Base-by-base conservation (phyloP, 2,329 filamentous ascomycete species). In the Pyrenophora graminea region DNA sequence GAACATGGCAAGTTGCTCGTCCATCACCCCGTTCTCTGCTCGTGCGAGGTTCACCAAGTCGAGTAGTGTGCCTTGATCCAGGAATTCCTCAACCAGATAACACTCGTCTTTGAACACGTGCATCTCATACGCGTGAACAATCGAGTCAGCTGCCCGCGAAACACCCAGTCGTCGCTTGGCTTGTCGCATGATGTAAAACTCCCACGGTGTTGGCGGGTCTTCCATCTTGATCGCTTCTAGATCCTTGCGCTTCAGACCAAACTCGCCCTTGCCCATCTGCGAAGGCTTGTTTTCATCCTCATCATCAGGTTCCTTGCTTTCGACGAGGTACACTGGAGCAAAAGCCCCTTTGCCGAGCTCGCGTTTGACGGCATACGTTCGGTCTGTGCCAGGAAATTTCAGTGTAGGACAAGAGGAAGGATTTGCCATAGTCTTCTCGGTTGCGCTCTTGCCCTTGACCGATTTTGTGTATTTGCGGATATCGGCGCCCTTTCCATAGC, bases 181-280 rank as follows among this genome's bases (percentile, higher is more conserved):
- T 48, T 91, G 84, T 1, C 90, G 87, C 78, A 97, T 91, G 74
- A 99, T 95, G 75, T 96, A 89, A 69, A 97, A 99, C 69, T 99
- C 94, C 94, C 94, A 99, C 0, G 89, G 82, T 4, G 86, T 88
- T 0, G 93, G 90, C 0, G 92, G 91, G 27, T 88, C 84, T 75
- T 99, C 94, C 85, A 96, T 92, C 75, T 99, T 99, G 62, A 99
- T 80, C 1, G 94, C 94, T 73, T 97, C 91, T 4, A 94, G 80
- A 1, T 78, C 58, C 37, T 78, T 77, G 36, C 89, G 85, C 30
- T 76, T 77, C 8, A 79, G 66, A n/a, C 82, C 78, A 65, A 87
- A 84, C 10, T 79, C 74, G 25, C 85, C 82, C 64, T 84, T 85
- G 48, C 86, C 84, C 82, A 88, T 84, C 48, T 78, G 77, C 3